Evolutionary conservation across 169 alveolate species (phyloP).

Genomic region (Miamiensis avidus): DNA sequence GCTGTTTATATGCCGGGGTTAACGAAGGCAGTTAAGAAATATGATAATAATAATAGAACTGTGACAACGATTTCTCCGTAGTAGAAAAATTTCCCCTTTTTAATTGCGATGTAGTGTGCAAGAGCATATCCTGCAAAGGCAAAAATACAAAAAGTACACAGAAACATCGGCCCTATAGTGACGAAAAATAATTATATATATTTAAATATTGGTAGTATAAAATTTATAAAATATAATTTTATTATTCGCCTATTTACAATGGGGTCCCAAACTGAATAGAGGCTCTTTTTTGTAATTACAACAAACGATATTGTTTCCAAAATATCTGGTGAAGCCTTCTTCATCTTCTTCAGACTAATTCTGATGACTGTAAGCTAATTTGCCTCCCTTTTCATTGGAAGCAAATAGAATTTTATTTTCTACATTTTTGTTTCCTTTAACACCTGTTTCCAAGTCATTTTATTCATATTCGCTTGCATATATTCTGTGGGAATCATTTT

Average conservation of each 20-base stretch:
- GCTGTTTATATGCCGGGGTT: background rate
- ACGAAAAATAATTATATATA: background rate
- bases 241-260: background rate
- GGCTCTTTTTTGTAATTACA: background rate
- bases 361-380: too few relatives aligned
- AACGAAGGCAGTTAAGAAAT: background rate
- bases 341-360: background rate
- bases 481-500: too few relatives aligned
- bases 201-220: too few relatives aligned
- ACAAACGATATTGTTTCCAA: background rate
- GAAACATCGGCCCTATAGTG: background rate
- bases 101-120: background rate
- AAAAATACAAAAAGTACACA: background rate
- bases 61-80: background rate
- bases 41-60: background rate
- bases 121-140: background rate
- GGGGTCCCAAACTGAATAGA: background rate
- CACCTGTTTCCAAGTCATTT: too few relatives aligned
- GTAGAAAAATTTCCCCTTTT: background rate
- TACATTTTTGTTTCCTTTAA: too few relatives aligned
- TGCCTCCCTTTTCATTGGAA: too few relatives aligned
- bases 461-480: too few relatives aligned
- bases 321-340: background rate
- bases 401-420: too few relatives aligned
- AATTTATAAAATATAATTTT: too few relatives aligned